phyloP scores from a whole-genome alignment of 495 filamentous ascomycete genomes.

The Hamigera avellanea region DNA sequence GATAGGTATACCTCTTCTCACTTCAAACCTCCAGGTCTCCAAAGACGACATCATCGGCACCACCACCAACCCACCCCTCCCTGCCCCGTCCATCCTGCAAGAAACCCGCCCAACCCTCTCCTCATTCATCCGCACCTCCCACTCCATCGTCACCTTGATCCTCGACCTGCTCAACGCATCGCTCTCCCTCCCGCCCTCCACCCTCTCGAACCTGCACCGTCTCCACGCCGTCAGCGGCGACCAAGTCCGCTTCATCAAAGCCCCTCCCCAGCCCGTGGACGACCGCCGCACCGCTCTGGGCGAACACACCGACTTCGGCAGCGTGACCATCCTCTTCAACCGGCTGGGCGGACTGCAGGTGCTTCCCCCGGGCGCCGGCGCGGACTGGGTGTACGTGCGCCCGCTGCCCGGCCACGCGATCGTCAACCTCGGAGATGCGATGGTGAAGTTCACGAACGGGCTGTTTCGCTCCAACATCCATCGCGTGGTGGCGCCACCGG shows the following conservation, averaged over 20 bases:
- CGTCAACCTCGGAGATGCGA: constrained; percentile 55
- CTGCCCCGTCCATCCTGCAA: constrained; percentile 21
- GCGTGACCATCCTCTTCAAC: constrained; percentile 49
- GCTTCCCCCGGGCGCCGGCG: constrained; percentile 30
- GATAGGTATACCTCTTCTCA: too few relatives aligned
- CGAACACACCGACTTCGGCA: constrained; percentile 44
- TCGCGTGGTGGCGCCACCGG: constrained; percentile 47
- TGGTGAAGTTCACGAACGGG: constrained; percentile 51
- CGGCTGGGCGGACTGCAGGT: constrained; percentile 49
- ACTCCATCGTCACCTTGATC: constrained; percentile 36
- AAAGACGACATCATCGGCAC: constrained; percentile 44
- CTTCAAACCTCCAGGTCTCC: too few relatives aligned
- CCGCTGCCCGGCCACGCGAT: constrained; percentile 47
- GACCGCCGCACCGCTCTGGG: constrained; percentile 30
- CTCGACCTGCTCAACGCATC: constrained; percentile 37
- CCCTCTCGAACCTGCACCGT: constrained; percentile 37
- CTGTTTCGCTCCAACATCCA: constrained; percentile 52
- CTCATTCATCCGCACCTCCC: constrained; percentile 37
- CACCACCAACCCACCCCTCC: constrained; percentile 25
- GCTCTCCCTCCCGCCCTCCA: constrained; percentile 35
- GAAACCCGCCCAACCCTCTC: constrained; percentile 17
- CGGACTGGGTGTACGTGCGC: constrained; percentile 47
- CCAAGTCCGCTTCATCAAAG: constrained; percentile 46
- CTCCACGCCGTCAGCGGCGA: constrained; percentile 41
- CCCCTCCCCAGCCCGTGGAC: constrained; percentile 27